Conservation (phyloP, 2,329 filamentous ascomycete genomes). For the Plenodomus lindquistii region DNA sequence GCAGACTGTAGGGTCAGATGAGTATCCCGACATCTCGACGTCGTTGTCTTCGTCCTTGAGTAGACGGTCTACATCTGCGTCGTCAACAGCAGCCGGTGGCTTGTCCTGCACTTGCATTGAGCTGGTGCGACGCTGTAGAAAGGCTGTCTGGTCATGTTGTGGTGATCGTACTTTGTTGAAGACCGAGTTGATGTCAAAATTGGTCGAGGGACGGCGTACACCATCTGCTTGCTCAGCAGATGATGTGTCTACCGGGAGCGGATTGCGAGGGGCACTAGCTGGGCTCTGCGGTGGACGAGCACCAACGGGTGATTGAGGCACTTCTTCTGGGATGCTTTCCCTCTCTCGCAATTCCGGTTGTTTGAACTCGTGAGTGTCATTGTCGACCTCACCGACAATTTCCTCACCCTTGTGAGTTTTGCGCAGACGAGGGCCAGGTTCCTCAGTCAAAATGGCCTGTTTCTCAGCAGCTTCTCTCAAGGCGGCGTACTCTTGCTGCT, state of each 20-base stretch:
- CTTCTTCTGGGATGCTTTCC: conserved; percentile 30
- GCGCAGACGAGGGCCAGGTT: conserved; percentile 73
- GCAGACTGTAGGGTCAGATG: conserved; percentile 70
- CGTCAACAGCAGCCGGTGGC: conserved; percentile 64
- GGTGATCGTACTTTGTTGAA: conserved; percentile 84
- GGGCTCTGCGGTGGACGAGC: conserved; percentile 25
- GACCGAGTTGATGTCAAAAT: conserved; percentile 85
- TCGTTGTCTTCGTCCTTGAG: conserved; percentile 80
- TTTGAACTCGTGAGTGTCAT: conserved; percentile 33
- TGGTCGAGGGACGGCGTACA: conserved; percentile 58
- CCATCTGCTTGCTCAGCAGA: conserved; percentile 24
- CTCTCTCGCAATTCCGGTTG: conserved; percentile 30
- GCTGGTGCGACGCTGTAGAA: conserved; percentile 56
- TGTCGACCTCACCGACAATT: conserved; percentile 72
- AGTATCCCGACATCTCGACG: conserved; percentile 75
- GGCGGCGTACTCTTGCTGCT: conserved; percentile 75
- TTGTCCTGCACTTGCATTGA: conserved; percentile 49
- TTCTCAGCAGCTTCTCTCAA: conserved; percentile 80
- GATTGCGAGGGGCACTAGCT: conserved; percentile 16
- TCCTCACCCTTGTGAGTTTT: conserved; percentile 96
- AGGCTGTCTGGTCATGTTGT: conserved; percentile 52
- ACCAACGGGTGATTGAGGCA: conserved; percentile 18
- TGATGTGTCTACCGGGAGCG: conserved; percentile 43
- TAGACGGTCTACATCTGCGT: conserved; percentile 88
- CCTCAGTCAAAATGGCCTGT: conserved; percentile 79